phyloP scores from a whole-genome alignment of 225 moss, liverwort and hornwort species.

The Straminergon stramineum region DNA sequence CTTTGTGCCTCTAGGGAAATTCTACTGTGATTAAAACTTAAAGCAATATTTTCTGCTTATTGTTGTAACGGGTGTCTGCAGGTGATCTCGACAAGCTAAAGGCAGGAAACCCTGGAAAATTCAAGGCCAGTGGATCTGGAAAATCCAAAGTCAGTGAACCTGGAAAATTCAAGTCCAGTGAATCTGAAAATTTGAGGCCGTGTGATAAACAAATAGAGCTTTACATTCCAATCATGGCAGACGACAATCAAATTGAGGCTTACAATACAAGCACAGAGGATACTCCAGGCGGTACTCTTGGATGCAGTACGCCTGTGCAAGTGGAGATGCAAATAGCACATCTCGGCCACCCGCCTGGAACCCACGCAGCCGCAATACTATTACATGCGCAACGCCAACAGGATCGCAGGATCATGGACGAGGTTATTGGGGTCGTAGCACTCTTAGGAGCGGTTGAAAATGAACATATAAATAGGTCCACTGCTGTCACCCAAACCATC shows the following conservation, averaged over 20 bases:
- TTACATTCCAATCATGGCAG: background rate
- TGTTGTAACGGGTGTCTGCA: background rate
- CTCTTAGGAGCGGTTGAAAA: slow-evolving; percentile 17
- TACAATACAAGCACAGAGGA: background rate
- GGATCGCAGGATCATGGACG: background rate
- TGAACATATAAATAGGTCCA: slow-evolving; percentile 4
- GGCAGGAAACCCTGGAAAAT: background rate
- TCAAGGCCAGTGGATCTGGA: background rate
- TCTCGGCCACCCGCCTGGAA: slow-evolving; percentile 17
- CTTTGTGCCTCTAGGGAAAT: background rate
- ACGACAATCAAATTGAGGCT: background rate
- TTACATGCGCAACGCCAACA: slow-evolving; percentile 4
- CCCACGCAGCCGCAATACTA: slow-evolving; percentile 6
- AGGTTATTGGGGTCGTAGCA: slow-evolving; percentile 27
- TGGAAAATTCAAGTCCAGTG: background rate
- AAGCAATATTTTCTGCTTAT: background rate
- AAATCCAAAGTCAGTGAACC: background rate
- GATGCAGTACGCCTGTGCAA: background rate
- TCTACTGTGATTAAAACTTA: background rate
- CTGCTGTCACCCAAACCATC: background rate
- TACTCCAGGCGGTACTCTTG: background rate
- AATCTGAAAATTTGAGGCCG: background rate
- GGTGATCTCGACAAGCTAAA: background rate
- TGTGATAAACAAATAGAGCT: background rate
- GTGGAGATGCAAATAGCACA: slow-evolving; percentile 6